Conservation (phyloP, 2,329 filamentous ascomycete genomes). For the Tolypocladium endophyticum region DNA sequence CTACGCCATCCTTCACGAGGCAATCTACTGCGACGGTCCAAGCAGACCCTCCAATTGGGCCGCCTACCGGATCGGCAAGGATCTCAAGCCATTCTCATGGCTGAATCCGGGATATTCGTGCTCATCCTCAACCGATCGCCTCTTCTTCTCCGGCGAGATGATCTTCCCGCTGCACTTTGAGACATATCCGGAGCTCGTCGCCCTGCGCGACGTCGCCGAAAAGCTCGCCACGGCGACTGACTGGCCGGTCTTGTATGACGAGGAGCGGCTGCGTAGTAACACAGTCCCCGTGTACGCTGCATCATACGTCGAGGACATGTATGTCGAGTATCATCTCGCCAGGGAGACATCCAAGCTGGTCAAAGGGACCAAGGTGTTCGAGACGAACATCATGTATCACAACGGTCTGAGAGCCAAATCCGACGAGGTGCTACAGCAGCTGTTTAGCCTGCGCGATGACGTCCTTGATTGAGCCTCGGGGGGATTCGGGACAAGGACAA, state of each 20-base stretch:
- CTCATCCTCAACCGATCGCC: constrained; percentile 25
- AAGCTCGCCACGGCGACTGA: constrained; percentile 55
- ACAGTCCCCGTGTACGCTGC: constrained; percentile 79
- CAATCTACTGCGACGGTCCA: constrained; percentile 69
- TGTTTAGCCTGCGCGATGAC: constrained; percentile 69
- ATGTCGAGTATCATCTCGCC: constrained; percentile 69
- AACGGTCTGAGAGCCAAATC: constrained; percentile 64
- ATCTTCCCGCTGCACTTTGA: constrained; percentile 79
- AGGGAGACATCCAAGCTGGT: constrained; percentile 65
- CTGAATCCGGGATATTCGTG: constrained; percentile 25
- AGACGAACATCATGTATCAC: constrained; percentile 84
- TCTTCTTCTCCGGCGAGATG: constrained; percentile 90
- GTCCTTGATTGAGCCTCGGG: constrained; percentile 37
- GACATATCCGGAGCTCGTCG: constrained; percentile 63
- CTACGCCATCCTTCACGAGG: constrained; percentile 80
- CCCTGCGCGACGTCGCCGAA: constrained; percentile 58
- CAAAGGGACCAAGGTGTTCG: constrained; percentile 65
- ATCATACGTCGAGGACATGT: constrained; percentile 82
- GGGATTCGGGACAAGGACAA: neutral
- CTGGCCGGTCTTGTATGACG: constrained; percentile 72
- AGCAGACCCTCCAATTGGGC: constrained; percentile 62
- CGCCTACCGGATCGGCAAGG: constrained; percentile 51
- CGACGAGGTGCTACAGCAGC: constrained; percentile 64
- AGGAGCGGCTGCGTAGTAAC: constrained; percentile 62
- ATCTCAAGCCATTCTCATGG: constrained; percentile 39